Evolutionary conservation across 208 protist species (phyloP), one percentile per base, ranked within the genome.

Genomic region (Angomonas deanei): DNA sequence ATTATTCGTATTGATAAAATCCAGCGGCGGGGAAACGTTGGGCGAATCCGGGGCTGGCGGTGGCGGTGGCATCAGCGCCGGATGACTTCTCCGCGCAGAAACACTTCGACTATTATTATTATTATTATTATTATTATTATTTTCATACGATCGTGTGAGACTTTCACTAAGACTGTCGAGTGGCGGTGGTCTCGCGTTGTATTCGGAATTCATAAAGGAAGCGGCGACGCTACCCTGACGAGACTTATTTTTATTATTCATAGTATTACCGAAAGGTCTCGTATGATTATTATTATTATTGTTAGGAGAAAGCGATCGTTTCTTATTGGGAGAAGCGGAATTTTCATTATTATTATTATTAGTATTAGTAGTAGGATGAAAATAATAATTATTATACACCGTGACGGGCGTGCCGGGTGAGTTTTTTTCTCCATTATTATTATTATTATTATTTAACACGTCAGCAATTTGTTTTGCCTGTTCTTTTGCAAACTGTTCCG

Each of bases 381-480:
- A 82, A 64, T 79, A 84, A 61, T 82, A 84, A 67, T 83, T 81
- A 65, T 87, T 84, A 61, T 76, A 38, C 33, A 83, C 74, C 34
- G 76, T 84, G 39, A 84, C 70, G 46, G 76, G 80, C 26, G 60
- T 75, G 52, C 15, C 17, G 11, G 28, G 30, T 33, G 32, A n/a
- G n/a, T n/a, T n/a, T n/a, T n/a, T n/a, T n/a, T n/a, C n/a, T n/a
- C n/a, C n/a, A n/a, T n/a, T n/a, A n/a, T n/a, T n/a, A n/a, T n/a
- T 24, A 26, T n/a, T 26, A 26, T n/a, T n/a, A 17, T 26, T 53
- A 53, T n/a, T 26, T 15, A 52, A 46, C 15, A 30, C 61, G 6
- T 23, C 33, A 21, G 42, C 28, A 11, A 71, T 50, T 24, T 72
- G 66, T 21, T 71, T 61, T 0, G 58, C 65, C 53, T 79, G 76